A percentile compares a stretch with the other conserved stretches of the same genome.
These are phyloP conservation scores for Hypoxylon cercidicola DNA, from an alignment of 495 filamentous ascomycete species.

Conservation along the genomic window DNA sequence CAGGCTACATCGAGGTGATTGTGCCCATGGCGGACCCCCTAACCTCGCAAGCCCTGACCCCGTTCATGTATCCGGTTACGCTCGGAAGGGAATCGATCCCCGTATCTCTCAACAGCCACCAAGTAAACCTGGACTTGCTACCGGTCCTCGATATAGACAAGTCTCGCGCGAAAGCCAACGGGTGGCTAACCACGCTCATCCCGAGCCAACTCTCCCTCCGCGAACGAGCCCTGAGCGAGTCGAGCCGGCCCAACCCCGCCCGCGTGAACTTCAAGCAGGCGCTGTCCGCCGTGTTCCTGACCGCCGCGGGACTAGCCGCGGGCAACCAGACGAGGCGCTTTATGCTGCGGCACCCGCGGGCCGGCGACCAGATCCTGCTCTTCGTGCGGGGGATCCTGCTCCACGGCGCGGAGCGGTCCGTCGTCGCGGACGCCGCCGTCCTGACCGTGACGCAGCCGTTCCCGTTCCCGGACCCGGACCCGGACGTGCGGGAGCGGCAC, in stretches of 20 bases:
- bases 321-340: slow-evolving; percentile 51
- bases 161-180: slow-evolving; percentile 34
- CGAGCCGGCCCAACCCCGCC: slow-evolving; percentile 10
- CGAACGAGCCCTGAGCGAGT: slow-evolving; percentile 51
- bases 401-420: slow-evolving; percentile 52
- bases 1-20: slow-evolving; percentile 57
- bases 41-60: slow-evolving; percentile 33
- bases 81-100: slow-evolving; percentile 32
- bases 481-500: no score
- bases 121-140: slow-evolving; percentile 54
- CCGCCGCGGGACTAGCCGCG: slow-evolving; percentile 55
- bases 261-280: slow-evolving; percentile 62
- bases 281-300: slow-evolving; percentile 56
- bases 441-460: slow-evolving; percentile 53
- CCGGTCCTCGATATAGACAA: slow-evolving; percentile 50
- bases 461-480: slow-evolving; percentile 24
- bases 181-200: slow-evolving; percentile 51
- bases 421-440: slow-evolving; percentile 61
- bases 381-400: slow-evolving; percentile 53
- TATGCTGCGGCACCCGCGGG: slow-evolving; percentile 43
- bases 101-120: slow-evolving; percentile 50
- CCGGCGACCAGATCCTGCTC: slow-evolving; percentile 52
- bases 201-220: slow-evolving; percentile 52
- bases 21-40: slow-evolving; percentile 47
- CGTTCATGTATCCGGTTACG: slow-evolving; percentile 47